Conservation (phyloP, 2,329 filamentous ascomycete genomes). For the Arthrobotrys pseudoclavata region DNA sequence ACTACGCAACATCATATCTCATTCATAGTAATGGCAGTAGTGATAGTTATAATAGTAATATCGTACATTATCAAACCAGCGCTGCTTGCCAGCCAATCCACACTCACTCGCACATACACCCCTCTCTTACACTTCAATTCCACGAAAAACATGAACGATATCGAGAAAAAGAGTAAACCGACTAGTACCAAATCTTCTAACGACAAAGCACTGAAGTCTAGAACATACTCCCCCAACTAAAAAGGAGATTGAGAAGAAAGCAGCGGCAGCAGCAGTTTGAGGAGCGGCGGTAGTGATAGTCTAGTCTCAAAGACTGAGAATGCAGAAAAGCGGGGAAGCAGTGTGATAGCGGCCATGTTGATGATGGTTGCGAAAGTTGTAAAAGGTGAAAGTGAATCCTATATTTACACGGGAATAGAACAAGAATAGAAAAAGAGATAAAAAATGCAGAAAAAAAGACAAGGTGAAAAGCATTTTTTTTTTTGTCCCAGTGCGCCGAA, state of each 20-base stretch:
- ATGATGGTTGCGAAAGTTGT: not conserved
- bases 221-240: not conserved
- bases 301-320: not conserved
- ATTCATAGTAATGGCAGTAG: not conserved
- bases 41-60: slow-evolving; percentile 3
- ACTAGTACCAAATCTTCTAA: slow-evolving; percentile 22
- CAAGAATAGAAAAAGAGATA: not conserved
- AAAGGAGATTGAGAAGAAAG: not conserved
- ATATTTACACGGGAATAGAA: slow-evolving; percentile 43
- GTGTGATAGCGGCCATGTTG: not conserved
- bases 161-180: not conserved
- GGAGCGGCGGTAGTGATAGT: not conserved
- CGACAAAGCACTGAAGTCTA: slow-evolving; percentile 44
- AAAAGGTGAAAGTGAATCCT: not conserved
- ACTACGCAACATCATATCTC: not conserved
- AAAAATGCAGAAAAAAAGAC: slow-evolving; percentile 8
- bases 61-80: slow-evolving; percentile 23
- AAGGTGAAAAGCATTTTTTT: slow-evolving; percentile 35
- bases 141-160: too few relatives aligned
- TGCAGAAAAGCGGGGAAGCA: not conserved
- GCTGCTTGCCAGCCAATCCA: too few relatives aligned
- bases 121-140: too few relatives aligned
- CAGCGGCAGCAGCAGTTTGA: not conserved
- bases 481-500: slow-evolving; percentile 56
- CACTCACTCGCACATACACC: not conserved